Conservation (phyloP, 306 rosid species). For the Mimosa bimucronata region DNA sequence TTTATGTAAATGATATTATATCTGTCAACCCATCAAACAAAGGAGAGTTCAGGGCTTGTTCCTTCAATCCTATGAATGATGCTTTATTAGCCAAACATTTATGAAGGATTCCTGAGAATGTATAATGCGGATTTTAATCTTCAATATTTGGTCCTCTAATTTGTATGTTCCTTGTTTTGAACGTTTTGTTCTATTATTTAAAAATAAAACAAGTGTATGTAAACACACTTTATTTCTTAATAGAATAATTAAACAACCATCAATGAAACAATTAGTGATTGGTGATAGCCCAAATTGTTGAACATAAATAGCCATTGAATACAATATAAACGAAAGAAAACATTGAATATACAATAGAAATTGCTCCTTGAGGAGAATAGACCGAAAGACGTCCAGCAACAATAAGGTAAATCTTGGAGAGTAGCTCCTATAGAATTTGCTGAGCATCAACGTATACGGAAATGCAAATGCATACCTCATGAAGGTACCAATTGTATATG, state of each 20-base stretch:
- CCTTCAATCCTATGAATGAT: too few relatives aligned
- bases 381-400: background rate
- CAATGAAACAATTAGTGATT: background rate
- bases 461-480: slow-evolving; percentile 63
- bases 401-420: slow-evolving; percentile 6
- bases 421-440: background rate
- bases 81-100: too few relatives aligned
- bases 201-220: background rate
- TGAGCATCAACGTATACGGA: background rate
- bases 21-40: too few relatives aligned
- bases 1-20: too few relatives aligned
- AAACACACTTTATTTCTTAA: background rate
- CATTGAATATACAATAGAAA: background rate
- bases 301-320: background rate
- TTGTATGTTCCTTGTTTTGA: background rate
- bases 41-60: too few relatives aligned
- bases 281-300: background rate
- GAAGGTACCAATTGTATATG: slow-evolving; percentile 86
- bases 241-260: background rate
- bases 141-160: too few relatives aligned
- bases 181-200: background rate
- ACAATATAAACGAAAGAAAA: background rate
- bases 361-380: background rate
- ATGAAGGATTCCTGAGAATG: too few relatives aligned
- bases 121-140: too few relatives aligned